Conservation (phyloP, 176 grass and related monocot species). For the Musa itinerans region DNA sequence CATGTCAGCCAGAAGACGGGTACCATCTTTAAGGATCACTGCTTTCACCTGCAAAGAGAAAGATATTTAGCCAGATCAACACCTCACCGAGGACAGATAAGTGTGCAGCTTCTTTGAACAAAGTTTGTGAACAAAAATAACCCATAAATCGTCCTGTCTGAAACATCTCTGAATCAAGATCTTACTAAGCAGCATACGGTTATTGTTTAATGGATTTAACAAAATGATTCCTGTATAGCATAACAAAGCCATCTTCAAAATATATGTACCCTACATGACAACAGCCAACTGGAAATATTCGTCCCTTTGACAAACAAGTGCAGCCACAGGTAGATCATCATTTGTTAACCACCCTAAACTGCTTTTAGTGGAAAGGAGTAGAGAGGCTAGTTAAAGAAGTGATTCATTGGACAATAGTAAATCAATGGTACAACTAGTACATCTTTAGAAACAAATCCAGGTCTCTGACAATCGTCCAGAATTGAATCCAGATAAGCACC, state of each 20-base stretch:
- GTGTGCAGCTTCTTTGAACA: background rate
- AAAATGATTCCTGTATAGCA: background rate
- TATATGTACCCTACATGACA: background rate
- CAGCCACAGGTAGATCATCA: background rate
- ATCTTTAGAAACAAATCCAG: no score
- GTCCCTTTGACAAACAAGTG: background rate
- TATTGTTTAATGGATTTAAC: no score
- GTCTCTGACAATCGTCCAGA: no score
- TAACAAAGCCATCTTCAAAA: background rate
- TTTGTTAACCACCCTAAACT: background rate
- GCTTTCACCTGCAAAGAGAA: conserved; percentile 47
- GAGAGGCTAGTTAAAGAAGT: background rate
- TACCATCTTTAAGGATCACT: conserved; percentile 77
- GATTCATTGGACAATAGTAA: background rate
- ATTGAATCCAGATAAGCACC: no score
- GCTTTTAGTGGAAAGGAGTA: no score
- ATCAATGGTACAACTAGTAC: background rate
- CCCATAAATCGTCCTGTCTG: background rate
- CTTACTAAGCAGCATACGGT: no score
- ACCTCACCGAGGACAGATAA: background rate
- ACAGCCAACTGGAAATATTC: background rate
- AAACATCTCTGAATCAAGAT: background rate
- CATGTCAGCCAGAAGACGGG: conserved; percentile 56
- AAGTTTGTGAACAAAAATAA: background rate
- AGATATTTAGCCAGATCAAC: background rate